These are phyloP conservation scores for Paracoccidioides lutzii DNA, from an alignment of 2,329 filamentous ascomycete genomes.

Conservation along the genomic window DNA sequence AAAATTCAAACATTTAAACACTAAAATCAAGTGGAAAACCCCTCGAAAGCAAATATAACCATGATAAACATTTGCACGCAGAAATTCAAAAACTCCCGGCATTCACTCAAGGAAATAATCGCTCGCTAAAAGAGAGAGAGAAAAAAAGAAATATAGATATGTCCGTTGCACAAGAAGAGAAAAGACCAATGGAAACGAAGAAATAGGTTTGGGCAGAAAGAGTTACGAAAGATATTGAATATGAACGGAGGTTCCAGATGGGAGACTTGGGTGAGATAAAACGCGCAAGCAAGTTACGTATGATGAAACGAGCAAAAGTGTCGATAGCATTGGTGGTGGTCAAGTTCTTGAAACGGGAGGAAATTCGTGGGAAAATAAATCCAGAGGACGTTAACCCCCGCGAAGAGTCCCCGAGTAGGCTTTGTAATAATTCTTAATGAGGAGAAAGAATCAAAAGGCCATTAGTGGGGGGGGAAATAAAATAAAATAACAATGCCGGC, in stretches of 20 bases:
- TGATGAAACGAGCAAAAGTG: not conserved
- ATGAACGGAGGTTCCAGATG: not conserved
- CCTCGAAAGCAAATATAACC: not conserved
- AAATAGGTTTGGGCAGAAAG: not conserved
- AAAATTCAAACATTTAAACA: not conserved
- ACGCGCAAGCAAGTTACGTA: not conserved
- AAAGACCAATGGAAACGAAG: not conserved
- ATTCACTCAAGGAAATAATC: not conserved
- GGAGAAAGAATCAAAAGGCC: not conserved
- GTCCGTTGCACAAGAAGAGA: not conserved
- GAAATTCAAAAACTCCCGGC: not conserved
- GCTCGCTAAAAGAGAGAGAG: slow-evolving; percentile 1
- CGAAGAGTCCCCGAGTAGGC: not conserved
- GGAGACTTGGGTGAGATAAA: not conserved
- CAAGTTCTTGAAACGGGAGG: not conserved
- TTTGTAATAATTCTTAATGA: not conserved
- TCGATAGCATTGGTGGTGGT: not conserved
- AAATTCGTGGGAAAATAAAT: not conserved
- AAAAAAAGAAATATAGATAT: not conserved
- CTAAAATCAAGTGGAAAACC: not conserved
- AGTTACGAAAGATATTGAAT: not conserved
- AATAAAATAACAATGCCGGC: too few species aligned
- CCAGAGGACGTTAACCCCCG: not conserved
- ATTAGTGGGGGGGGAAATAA: not conserved
- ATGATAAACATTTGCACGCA: not conserved